These are phyloP conservation scores for Mycosphaerella arachidis DNA, from an alignment of 2,329 filamentous ascomycete species.

Conservation along the genomic window DNA sequence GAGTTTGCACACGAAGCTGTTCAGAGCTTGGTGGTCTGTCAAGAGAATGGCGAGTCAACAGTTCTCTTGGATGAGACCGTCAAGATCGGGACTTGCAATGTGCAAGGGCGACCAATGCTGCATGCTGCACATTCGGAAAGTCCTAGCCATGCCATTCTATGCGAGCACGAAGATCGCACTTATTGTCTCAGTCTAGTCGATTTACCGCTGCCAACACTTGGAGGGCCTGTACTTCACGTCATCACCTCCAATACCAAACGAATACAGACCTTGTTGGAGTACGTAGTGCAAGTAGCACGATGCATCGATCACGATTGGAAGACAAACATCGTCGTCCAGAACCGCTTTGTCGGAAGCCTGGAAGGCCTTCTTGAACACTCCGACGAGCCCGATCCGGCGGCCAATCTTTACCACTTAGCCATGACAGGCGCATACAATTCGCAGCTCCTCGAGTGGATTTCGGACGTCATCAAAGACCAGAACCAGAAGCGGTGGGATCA, in stretches of 20 bases:
- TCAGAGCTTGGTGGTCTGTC: slow-evolving; percentile 22
- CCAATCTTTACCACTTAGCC: slow-evolving; percentile 77
- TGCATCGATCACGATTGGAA: slow-evolving; percentile 81
- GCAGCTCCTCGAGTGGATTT: slow-evolving; percentile 76
- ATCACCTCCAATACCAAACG: slow-evolving; percentile 80
- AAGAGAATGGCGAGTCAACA: slow-evolving; percentile 17
- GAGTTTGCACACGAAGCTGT: slow-evolving; percentile 11
- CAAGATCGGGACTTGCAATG: slow-evolving; percentile 23
- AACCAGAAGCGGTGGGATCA: slow-evolving; percentile 90
- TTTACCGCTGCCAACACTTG: slow-evolving; percentile 26
- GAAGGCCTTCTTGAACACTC: slow-evolving; percentile 69
- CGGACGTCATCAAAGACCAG: slow-evolving; percentile 29
- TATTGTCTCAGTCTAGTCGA: slow-evolving; percentile 17
- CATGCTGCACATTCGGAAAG: slow-evolving; percentile 70
- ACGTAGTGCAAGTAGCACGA: slow-evolving; percentile 73
- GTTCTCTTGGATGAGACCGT: slow-evolving; percentile 31
- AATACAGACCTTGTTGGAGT: slow-evolving; percentile 78
- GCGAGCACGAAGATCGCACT: slow-evolving; percentile 4
- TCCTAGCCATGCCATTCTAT: slow-evolving; percentile 70
- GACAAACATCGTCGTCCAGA: slow-evolving; percentile 65
- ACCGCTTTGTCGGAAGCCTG: slow-evolving; percentile 39
- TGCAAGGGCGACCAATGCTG: slow-evolving; percentile 24
- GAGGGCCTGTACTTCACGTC: slow-evolving; percentile 66
- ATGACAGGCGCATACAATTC: slow-evolving; percentile 76
- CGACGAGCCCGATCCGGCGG: slow-evolving; percentile 60